phyloP scores from a whole-genome alignment of 371 early-diverging fungal genomes.

The Circinella umbellata region DNA sequence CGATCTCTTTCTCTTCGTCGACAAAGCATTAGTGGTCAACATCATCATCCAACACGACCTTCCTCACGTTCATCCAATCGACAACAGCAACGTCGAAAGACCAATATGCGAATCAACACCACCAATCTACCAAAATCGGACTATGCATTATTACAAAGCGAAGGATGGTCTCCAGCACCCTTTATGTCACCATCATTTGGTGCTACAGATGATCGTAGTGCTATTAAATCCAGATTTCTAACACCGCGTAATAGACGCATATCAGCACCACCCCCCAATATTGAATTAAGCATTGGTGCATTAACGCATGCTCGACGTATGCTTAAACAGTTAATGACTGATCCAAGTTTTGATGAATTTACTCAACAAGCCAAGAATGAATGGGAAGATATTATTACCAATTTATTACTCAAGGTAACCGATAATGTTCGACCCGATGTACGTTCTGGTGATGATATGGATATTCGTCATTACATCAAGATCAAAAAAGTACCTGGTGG shows the following conservation, averaged over 20 bases:
- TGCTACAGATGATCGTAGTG: slow-evolving; percentile 13
- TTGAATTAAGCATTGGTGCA: slow-evolving; percentile 72
- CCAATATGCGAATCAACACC: slow-evolving; percentile 32
- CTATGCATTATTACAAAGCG: slow-evolving; percentile 17
- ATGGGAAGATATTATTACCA: slow-evolving; percentile 83
- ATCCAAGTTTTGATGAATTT: slow-evolving; percentile 19
- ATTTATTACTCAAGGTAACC: slow-evolving; percentile 73
- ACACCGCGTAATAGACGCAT: slow-evolving; percentile 46
- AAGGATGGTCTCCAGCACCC: slow-evolving; percentile 34
- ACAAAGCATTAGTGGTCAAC: slow-evolving; percentile 21
- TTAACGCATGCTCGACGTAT: slow-evolving; percentile 68
- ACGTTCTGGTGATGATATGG: slow-evolving; percentile 82
- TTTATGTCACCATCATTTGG: slow-evolving; percentile 25
- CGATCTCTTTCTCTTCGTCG: slow-evolving; percentile 26
- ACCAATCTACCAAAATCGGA: slow-evolving; percentile 31
- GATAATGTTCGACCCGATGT: slow-evolving; percentile 75
- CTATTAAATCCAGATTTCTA: slow-evolving; percentile 20
- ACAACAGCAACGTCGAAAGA: slow-evolving; percentile 5
- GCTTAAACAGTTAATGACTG: slow-evolving; percentile 60
- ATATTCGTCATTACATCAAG: slow-evolving; percentile 90
- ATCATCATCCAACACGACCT: slow-evolving; percentile 1
- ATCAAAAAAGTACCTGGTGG: slow-evolving; percentile 96
- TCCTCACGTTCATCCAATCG: background rate
- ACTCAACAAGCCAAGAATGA: slow-evolving; percentile 45
- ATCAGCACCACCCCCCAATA: slow-evolving; percentile 55